Percentiles rank a stretch among this genome's conserved stretches.
These are phyloP conservation scores for Brasilioporus rufonigricans DNA, from an alignment of 768 basidiomycete genomes.

Conservation along the genomic window DNA sequence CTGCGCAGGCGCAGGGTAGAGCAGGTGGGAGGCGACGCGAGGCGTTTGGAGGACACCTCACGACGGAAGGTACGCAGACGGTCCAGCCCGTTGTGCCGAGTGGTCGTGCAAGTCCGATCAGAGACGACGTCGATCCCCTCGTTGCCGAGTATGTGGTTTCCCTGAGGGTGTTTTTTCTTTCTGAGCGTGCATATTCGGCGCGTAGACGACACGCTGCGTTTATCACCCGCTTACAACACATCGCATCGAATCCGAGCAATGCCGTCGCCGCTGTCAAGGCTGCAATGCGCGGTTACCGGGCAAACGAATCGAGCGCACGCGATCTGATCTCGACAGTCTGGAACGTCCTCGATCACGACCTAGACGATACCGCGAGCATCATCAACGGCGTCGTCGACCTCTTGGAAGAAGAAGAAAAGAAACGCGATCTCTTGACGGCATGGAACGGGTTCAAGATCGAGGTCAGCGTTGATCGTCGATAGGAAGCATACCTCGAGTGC, in stretches of 20 bases:
- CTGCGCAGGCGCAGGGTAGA: conserved; percentile 28
- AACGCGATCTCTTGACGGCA: conserved; percentile 63
- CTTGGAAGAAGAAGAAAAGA: conserved; percentile 84
- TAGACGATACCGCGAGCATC: conserved; percentile 74
- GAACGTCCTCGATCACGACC: conserved; percentile 63
- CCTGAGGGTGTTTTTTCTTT: neutral
- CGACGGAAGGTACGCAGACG: conserved; percentile 31
- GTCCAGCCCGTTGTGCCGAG: conserved; percentile 22
- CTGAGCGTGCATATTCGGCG: neutral
- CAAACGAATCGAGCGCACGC: conserved; percentile 72
- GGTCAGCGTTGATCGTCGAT: conserved; percentile 63
- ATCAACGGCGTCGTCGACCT: conserved; percentile 74
- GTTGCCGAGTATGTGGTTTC: conserved; percentile 47
- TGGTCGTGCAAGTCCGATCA: conserved; percentile 31
- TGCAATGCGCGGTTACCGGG: conserved; percentile 74
- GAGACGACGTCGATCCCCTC: conserved; percentile 51
- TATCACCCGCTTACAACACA: conserved; percentile 55
- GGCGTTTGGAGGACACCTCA: conserved; percentile 61
- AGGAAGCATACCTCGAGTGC: too few species aligned
- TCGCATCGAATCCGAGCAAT: conserved; percentile 55
- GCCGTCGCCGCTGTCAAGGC: conserved; percentile 66
- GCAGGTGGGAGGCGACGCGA: conserved; percentile 51
- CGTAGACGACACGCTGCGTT: conserved; percentile 66
- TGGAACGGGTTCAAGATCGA: conserved; percentile 87
- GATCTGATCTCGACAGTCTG: conserved; percentile 90